Conservation (phyloP, 1,284 basidiomycete genomes). For the Irpex lacteus region DNA sequence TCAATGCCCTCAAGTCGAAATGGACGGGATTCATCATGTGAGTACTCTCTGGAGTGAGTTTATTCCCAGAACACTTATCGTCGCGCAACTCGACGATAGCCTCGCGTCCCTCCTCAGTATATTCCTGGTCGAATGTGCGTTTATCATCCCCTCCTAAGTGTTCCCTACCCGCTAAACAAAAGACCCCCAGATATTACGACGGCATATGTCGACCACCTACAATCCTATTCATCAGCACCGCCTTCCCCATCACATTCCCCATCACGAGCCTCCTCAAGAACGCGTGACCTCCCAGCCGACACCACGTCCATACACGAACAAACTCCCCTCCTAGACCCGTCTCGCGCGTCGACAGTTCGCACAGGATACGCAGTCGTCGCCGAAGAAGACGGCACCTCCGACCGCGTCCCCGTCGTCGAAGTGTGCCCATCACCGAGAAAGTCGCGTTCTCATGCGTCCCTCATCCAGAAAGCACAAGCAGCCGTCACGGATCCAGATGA, state of each 20-base stretch:
- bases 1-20: constrained; percentile 54
- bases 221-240: constrained; percentile 53
- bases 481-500: constrained; percentile 1
- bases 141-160: neutral
- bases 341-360: neutral
- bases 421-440: neutral
- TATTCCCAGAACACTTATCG: neutral
- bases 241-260: constrained; percentile 33
- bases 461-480: constrained; percentile 1
- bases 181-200: constrained; percentile 58
- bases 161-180: constrained; percentile 1
- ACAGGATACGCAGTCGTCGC: neutral
- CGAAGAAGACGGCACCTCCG: neutral
- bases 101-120: constrained; percentile 62
- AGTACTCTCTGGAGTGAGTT: constrained; percentile 27
- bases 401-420: constrained; percentile 8
- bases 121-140: constrained; percentile 75
- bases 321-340: constrained; percentile 12
- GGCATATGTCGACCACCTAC: constrained; percentile 65
- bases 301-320: constrained; percentile 3
- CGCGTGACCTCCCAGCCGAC: neutral
- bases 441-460: neutral
- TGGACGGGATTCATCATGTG: constrained; percentile 73
- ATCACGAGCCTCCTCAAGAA: constrained; percentile 8
- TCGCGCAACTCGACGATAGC: constrained; percentile 31